Conservation (phyloP, 2,329 filamentous ascomycete species). For the Cladosporium sp. region DNA sequence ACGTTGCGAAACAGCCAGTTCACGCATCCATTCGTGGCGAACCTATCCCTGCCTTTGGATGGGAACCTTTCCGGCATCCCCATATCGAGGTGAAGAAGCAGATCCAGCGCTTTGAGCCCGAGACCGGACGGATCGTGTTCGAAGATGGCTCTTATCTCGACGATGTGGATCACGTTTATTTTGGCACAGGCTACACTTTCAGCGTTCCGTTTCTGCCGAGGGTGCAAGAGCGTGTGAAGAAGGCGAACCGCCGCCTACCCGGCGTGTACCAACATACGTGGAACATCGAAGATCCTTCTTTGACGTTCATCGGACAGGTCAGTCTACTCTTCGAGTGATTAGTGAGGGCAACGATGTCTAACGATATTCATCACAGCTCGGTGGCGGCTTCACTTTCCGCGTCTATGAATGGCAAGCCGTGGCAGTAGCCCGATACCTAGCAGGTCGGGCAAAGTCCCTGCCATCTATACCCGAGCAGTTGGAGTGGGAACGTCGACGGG, state of each 20-base stretch:
- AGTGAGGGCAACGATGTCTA: background rate
- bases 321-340: background rate
- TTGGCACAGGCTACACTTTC: background rate
- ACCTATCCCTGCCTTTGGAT: background rate
- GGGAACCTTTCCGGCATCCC: background rate
- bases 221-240: background rate
- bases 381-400: background rate
- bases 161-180: background rate
- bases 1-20: background rate
- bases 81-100: background rate
- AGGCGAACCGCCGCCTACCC: background rate
- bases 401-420: conserved; percentile 5
- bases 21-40: background rate
- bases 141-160: background rate
- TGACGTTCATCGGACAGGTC: background rate
- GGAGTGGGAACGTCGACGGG: background rate
- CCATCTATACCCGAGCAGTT: background rate
- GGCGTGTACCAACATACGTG: background rate
- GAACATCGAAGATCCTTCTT: background rate
- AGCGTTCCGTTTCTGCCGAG: background rate
- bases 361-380: background rate
- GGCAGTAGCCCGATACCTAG: background rate
- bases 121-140: background rate
- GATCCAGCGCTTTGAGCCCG: background rate
- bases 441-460: background rate